phyloP scores from a whole-genome alignment of 148 eudicot species.

The Chenopodium quinoa region DNA sequence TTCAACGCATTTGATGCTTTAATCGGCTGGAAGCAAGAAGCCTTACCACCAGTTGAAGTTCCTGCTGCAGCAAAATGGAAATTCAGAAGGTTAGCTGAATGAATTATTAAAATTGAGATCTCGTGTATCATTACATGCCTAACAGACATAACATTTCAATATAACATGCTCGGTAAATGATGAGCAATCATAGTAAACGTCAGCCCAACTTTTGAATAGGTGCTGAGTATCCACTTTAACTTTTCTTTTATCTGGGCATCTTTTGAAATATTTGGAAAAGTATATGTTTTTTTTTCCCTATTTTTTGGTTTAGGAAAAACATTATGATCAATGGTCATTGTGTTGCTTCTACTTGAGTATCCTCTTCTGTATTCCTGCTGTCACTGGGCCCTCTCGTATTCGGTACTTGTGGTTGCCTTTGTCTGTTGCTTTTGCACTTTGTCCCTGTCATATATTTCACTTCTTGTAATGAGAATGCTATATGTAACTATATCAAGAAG shows the following conservation, averaged over 20 bases:
- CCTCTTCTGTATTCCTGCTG: neutral
- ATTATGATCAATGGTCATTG: neutral
- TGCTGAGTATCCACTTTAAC: neutral
- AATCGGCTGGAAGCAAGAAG: constrained; percentile 81
- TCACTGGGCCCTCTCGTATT: neutral
- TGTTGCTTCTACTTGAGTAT: constrained; percentile 6
- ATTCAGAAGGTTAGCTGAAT: constrained; percentile 59
- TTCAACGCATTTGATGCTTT: constrained; percentile 92
- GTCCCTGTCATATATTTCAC: neutral
- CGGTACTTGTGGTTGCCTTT: too few relatives aligned
- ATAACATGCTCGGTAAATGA: too few relatives aligned
- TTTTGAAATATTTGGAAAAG: neutral
- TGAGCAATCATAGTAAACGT: neutral
- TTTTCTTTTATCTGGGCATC: neutral
- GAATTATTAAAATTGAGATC: neutral
- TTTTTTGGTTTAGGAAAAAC: neutral
- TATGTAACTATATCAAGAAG: too few relatives aligned
- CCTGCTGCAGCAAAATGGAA: constrained; percentile 98
- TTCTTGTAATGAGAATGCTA: too few relatives aligned
- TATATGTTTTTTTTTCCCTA: neutral
- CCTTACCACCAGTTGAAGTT: constrained; percentile 92
- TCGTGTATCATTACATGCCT: neutral
- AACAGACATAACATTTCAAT: too few relatives aligned
- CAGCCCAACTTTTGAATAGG: neutral
- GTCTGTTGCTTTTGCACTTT: neutral